These are phyloP conservation scores for Trichothecium sympodiale DNA, from an alignment of 2,329 filamentous ascomycete genomes.

Conservation along the genomic window DNA sequence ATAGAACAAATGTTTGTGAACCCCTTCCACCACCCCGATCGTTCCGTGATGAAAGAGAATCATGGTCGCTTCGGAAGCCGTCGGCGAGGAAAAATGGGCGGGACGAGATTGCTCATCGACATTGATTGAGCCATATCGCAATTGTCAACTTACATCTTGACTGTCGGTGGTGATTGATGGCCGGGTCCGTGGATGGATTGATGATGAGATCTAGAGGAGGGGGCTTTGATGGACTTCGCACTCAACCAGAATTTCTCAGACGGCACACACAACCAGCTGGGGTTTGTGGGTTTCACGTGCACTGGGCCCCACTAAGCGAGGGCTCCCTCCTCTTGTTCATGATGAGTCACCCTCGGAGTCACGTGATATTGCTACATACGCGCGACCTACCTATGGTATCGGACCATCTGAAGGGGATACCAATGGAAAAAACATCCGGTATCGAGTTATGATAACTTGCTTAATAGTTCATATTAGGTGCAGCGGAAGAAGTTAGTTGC, in stretches of 20 bases:
- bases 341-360: constrained; percentile 11
- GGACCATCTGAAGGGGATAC: too few species aligned
- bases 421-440: too few species aligned
- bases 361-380: too few species aligned
- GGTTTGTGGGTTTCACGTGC: constrained; percentile 32
- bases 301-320: constrained; percentile 28
- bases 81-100: too few species aligned
- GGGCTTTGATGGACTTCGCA: constrained; percentile 18
- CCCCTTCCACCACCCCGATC: constrained; percentile 2
- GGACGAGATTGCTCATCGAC: background rate
- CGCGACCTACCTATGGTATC: too few species aligned
- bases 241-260: constrained; percentile 24
- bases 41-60: constrained; percentile 1
- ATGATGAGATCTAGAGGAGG: constrained; percentile 22
- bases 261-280: constrained; percentile 20
- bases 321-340: constrained; percentile 18
- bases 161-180: constrained; percentile 29
- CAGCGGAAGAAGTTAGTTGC: too few species aligned
- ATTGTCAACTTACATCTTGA: constrained; percentile 30
- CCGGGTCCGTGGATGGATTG: constrained; percentile 24
- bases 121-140: constrained; percentile 3
- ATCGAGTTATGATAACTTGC: too few species aligned
- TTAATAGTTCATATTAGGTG: too few species aligned
- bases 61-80: background rate
- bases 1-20: background rate